Percentiles rank a stretch among this genome's conserved stretches.
phyloP scores from a whole-genome alignment of 1,284 basidiomycete genomes.

The Sporisorium graminicola region DNA sequence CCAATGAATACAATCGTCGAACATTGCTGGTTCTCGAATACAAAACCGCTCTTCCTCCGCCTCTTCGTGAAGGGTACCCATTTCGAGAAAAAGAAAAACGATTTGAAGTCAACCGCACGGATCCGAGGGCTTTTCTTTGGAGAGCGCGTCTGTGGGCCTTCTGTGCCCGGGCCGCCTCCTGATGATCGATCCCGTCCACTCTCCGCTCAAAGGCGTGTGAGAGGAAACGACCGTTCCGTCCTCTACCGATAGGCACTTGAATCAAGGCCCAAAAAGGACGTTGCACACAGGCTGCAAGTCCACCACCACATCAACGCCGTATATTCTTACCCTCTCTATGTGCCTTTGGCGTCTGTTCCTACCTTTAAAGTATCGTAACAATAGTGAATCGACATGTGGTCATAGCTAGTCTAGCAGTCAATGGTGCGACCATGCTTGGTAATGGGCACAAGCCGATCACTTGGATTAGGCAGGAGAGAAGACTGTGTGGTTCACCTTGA shows the following conservation, averaged over 20 bases:
- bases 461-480: neutral
- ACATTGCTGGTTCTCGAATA: neutral
- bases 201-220: neutral
- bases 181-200: conserved; percentile 4
- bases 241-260: conserved; percentile 18
- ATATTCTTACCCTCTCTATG: too few relatives aligned
- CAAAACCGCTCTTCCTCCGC: neutral
- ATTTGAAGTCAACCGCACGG: conserved; percentile 4
- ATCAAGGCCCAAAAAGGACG: neutral
- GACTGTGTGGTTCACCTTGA: neutral
- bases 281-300: neutral
- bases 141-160: neutral
- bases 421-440: too few relatives aligned
- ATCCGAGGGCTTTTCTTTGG: conserved; percentile 6
- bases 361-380: too few relatives aligned
- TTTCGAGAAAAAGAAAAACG: neutral
- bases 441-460: conserved; percentile 18
- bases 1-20: neutral
- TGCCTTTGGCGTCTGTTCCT: too few relatives aligned
- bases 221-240: conserved; percentile 33
- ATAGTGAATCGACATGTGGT: too few relatives aligned
- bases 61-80: neutral
- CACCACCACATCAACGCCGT: too few relatives aligned
- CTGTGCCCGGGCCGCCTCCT: conserved; percentile 27
- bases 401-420: too few relatives aligned